Evolutionary conservation across 257 asterid species (phyloP).

Genomic region (Penstemon newberryi): DNA sequence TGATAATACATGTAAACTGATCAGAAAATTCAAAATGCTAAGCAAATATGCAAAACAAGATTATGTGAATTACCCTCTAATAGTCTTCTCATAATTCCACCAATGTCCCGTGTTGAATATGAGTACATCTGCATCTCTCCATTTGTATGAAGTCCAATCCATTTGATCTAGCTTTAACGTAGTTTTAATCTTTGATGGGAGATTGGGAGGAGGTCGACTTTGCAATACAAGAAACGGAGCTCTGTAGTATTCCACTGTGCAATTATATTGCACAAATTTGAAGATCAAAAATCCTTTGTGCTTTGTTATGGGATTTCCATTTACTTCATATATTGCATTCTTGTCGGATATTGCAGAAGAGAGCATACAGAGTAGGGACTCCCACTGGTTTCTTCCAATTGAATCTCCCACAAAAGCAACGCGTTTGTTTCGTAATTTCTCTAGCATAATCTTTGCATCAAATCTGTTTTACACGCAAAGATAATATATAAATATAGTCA

Average conservation of each 20-base stretch:
- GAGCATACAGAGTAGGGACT: conserved; percentile 88
- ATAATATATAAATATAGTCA: not conserved
- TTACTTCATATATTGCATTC: conserved; percentile 66
- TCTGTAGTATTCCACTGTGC: conserved; percentile 86
- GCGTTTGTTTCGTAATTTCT: conserved; percentile 74
- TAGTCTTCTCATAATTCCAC: conserved; percentile 98
- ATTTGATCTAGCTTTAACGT: conserved; percentile 77
- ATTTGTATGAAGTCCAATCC: conserved; percentile 79
- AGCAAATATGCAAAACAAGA: not conserved
- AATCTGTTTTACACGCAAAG: conserved; percentile 48
- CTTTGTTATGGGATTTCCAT: conserved; percentile 89
- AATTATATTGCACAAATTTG: conserved; percentile 70
- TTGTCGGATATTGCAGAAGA: conserved; percentile 63
- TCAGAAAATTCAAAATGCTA: conserved; percentile 18
- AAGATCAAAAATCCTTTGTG: conserved; percentile 88
- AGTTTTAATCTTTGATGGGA: conserved; percentile 47
- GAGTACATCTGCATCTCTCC: conserved; percentile 83
- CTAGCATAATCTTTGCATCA: conserved; percentile 68
- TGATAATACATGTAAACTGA: conserved; percentile 31
- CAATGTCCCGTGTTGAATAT: conserved; percentile 89
- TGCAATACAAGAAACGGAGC: conserved; percentile 92
- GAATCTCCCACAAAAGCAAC: conserved; percentile 90
- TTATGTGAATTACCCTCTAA: conserved; percentile 58
- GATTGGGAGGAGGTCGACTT: conserved; percentile 74
- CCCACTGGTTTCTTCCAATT: conserved; percentile 99